These are phyloP conservation scores for Plenodomus biglobosus DNA, from an alignment of 2,329 filamentous ascomycete genomes.

Conservation along the genomic window DNA sequence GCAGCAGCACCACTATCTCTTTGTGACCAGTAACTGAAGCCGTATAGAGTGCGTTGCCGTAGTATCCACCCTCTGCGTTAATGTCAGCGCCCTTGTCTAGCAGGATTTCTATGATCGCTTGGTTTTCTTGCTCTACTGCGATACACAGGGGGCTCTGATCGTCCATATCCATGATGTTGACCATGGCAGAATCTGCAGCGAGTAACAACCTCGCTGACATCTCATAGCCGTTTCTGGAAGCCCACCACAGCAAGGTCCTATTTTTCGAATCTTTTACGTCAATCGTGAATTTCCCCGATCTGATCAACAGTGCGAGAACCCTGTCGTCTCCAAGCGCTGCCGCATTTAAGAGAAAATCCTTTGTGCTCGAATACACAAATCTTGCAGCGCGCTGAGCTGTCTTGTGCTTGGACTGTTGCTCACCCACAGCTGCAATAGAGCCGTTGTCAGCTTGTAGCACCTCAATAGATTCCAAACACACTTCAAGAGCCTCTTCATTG, in stretches of 20 bases:
- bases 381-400: conserved; percentile 4
- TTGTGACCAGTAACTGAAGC: not conserved
- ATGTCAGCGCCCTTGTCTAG: not conserved
- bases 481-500: conserved; percentile 26
- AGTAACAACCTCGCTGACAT: conserved; percentile 5
- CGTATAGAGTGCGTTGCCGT: not conserved
- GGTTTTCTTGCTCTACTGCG: conserved; percentile 3
- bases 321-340: conserved; percentile 20
- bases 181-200: not conserved
- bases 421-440: not conserved
- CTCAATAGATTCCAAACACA: conserved; percentile 14
- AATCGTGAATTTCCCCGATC: conserved; percentile 15
- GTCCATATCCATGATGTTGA: conserved; percentile 6
- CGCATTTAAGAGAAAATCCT: conserved; percentile 27
- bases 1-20: not conserved
- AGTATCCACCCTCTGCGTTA: not conserved
- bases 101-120: not conserved
- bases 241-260: conserved; percentile 9
- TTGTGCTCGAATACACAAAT: conserved; percentile 15
- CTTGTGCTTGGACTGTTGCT: not conserved
- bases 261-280: conserved; percentile 7
- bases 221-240: conserved; percentile 5
- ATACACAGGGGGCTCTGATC: conserved; percentile 4
- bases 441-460: not conserved
- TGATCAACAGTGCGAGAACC: conserved; percentile 20